These are phyloP conservation scores for Meyerozyma elateridarum DNA, from an alignment of 1,139 yeast genomes.

Conservation along the genomic window DNA sequence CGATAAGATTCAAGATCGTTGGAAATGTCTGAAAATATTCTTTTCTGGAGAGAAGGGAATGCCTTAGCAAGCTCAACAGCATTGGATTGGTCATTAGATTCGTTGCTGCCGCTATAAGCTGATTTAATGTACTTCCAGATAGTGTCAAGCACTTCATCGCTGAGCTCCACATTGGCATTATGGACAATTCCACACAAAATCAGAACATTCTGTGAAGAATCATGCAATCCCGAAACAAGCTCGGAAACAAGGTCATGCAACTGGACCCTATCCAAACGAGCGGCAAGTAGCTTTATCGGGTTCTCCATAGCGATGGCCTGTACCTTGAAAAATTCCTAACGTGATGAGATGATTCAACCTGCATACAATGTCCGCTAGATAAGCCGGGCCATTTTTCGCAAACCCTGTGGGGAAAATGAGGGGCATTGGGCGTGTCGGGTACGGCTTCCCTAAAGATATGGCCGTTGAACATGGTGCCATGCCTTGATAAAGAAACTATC, in stretches of 20 bases:
- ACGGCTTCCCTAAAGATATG: too few relatives aligned
- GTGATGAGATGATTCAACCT: neutral
- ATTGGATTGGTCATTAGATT: too few relatives aligned
- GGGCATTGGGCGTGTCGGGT: neutral
- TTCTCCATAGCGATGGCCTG: neutral
- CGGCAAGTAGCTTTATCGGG: slow-evolving; percentile 1
- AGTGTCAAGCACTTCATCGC: too few relatives aligned
- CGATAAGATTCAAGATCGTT: neutral
- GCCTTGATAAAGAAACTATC: too few relatives aligned
- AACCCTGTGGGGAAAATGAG: neutral
- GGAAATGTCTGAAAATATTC: neutral
- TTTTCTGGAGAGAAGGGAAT: neutral
- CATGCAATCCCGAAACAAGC: neutral
- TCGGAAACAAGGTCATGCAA: neutral
- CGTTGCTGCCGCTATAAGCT: too few relatives aligned
- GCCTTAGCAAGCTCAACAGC: slow-evolving; percentile 1
- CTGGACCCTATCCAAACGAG: neutral
- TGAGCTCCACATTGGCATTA: too few relatives aligned
- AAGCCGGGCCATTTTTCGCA: neutral
- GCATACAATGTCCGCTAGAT: neutral
- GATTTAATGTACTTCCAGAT: too few relatives aligned
- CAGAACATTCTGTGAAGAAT: neutral
- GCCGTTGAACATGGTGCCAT: too few relatives aligned
- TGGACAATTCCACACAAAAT: slow-evolving; percentile 1
- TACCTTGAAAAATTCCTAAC: neutral